Evolutionary conservation across 768 basidiomycete species (phyloP).

Genomic region (Flagelloscypha sp.): DNA sequence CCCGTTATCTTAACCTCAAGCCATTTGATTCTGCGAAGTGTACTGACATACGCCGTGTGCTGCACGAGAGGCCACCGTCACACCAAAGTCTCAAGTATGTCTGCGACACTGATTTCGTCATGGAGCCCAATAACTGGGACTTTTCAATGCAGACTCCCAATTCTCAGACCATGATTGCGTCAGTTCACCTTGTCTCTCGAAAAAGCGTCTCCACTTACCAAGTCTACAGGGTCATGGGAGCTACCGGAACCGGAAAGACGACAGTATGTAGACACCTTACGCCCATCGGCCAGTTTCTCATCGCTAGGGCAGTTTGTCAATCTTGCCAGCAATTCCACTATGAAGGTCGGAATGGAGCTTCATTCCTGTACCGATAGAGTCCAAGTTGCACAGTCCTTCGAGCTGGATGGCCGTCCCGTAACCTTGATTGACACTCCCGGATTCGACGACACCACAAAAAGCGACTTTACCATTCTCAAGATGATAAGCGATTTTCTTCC

Average conservation of each 20-base stretch:
- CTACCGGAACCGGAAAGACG: conserved; percentile 14
- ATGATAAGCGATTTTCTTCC: conserved; percentile 14
- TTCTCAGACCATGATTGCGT: too few species aligned
- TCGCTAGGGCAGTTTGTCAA: conserved; percentile 45
- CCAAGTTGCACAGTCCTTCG: conserved; percentile 32
- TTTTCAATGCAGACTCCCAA: too few species aligned
- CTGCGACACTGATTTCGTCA: too few species aligned
- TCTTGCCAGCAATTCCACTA: conserved; percentile 36
- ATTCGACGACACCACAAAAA: conserved; percentile 7
- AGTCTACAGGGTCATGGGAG: conserved; percentile 12
- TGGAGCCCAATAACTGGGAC: too few species aligned
- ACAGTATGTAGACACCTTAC: conserved; percentile 6
- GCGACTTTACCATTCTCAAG: conserved; percentile 21
- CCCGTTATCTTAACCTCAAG: too few species aligned
- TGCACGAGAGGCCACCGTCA: too few species aligned
- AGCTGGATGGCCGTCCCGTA: not conserved
- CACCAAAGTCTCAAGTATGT: too few species aligned
- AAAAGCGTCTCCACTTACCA: too few species aligned
- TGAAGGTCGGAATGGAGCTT: conserved; percentile 37
- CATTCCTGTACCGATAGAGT: conserved; percentile 45
- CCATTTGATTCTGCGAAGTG: too few species aligned
- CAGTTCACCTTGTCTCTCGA: too few species aligned
- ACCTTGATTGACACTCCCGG: conserved; percentile 5
- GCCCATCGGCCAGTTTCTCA: not conserved
- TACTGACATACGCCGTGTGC: too few species aligned